phyloP scores from a whole-genome alignment of 768 basidiomycete species.

The Obba rivulosa region DNA sequence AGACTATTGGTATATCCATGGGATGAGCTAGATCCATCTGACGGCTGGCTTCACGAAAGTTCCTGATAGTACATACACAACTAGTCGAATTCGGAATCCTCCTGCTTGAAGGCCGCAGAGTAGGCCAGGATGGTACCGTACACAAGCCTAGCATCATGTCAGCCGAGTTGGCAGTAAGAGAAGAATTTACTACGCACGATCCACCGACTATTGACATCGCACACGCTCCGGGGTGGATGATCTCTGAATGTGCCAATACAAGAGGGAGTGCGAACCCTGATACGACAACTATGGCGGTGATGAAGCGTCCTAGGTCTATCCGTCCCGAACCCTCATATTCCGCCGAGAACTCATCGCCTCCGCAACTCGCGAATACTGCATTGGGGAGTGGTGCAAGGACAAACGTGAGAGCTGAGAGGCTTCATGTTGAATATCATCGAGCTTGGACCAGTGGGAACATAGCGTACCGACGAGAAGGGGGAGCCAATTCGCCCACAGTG shows the following conservation, averaged over 20 bases:
- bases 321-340: slow-evolving; percentile 68
- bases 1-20: too few relatives aligned
- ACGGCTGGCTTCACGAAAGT: too few relatives aligned
- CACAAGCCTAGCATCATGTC: slow-evolving; percentile 48
- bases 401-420: slow-evolving; percentile 74
- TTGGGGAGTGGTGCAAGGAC: slow-evolving; percentile 95
- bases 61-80: slow-evolving; percentile 10
- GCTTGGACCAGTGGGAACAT: not conserved
- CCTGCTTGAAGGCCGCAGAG: slow-evolving; percentile 75
- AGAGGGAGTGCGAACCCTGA: slow-evolving; percentile 92
- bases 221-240: slow-evolving; percentile 81
- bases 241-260: slow-evolving; percentile 84
- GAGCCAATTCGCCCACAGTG: slow-evolving; percentile 94
- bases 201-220: slow-evolving; percentile 95
- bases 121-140: slow-evolving; percentile 91
- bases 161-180: not conserved
- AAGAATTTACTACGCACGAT: slow-evolving; percentile 45
- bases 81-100: slow-evolving; percentile 76
- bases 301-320: slow-evolving; percentile 89
- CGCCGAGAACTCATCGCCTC: slow-evolving; percentile 79
- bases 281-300: slow-evolving; percentile 86
- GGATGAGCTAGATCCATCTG: too few relatives aligned
- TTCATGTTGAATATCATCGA: not conserved
- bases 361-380: slow-evolving; percentile 89
- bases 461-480: slow-evolving; percentile 90